Evolutionary conservation across 1,139 yeast genomes (phyloP).

Genomic region (Entelexis sorbosivorans): DNA sequence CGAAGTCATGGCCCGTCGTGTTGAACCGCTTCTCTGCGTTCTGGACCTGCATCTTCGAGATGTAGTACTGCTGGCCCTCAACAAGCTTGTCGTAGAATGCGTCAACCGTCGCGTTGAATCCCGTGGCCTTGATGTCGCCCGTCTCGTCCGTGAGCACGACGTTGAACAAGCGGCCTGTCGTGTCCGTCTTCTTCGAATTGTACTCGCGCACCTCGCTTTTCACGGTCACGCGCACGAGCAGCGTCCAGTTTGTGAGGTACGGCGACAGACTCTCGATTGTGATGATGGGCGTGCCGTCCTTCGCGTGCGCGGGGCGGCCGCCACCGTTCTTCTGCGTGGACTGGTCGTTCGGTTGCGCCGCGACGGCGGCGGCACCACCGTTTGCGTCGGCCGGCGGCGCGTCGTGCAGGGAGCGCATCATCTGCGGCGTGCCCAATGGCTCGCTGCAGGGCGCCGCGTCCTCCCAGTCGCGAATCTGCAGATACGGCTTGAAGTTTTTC

Average conservation of each 20-base stretch:
- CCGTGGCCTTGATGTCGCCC: constrained; percentile 93
- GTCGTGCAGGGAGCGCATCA: neutral
- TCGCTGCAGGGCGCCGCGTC: constrained; percentile 13
- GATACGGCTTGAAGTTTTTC: constrained; percentile 6
- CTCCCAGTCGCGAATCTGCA: constrained; percentile 8
- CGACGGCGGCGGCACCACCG: neutral
- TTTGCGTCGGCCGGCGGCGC: neutral
- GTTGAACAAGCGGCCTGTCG: constrained; percentile 79
- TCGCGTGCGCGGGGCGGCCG: constrained; percentile 1
- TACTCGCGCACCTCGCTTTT: constrained; percentile 84
- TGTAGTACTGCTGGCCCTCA: constrained; percentile 82
- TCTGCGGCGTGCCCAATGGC: constrained; percentile 3
- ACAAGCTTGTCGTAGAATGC: constrained; percentile 60
- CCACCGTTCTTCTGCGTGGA: neutral
- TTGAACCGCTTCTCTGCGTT: constrained; percentile 82
- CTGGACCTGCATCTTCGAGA: constrained; percentile 59
- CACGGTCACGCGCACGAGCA: constrained; percentile 80
- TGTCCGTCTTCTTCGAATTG: constrained; percentile 42
- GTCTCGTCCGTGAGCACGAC: constrained; percentile 86
- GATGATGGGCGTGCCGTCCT: constrained; percentile 1
- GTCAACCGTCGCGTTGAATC: constrained; percentile 80
- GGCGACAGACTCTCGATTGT: constrained; percentile 78
- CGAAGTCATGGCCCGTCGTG: constrained; percentile 77
- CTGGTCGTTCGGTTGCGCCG: neutral
- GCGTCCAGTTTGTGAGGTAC: constrained; percentile 81